Percentiles rank a stretch among this genome's conserved stretches.
Conservation (phyloP, 345 rosid genomes). For the Nasturtium officinale region DNA sequence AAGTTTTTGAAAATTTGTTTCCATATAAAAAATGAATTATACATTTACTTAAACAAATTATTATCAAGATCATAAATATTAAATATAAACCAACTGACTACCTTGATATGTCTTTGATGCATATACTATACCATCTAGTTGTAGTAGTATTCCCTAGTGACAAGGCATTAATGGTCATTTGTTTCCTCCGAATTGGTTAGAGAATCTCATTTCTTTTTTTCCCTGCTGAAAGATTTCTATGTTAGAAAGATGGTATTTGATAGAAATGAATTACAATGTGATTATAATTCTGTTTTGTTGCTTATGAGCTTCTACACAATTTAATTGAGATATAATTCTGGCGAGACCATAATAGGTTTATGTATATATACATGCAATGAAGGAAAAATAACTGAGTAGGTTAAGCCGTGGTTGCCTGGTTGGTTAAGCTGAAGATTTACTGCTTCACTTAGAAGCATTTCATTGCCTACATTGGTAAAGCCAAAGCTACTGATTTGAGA, state of each 20-base stretch:
- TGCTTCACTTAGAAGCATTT: too few relatives aligned
- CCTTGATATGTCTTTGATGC: too few relatives aligned
- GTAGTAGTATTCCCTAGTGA: too few relatives aligned
- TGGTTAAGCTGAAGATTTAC: constrained; percentile 91
- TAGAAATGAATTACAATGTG: constrained; percentile 33
- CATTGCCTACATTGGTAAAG: too few relatives aligned
- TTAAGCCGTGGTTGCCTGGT: constrained; percentile 59
- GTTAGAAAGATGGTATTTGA: constrained; percentile 25
- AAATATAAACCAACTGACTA: too few relatives aligned
- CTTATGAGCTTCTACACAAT: constrained; percentile 64
- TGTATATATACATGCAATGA: constrained; percentile 22
- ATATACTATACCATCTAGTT: too few relatives aligned
- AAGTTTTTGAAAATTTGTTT: too few relatives aligned
- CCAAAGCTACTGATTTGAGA: too few relatives aligned
- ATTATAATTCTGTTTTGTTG: constrained; percentile 39
- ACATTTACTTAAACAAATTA: too few relatives aligned
- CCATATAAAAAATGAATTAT: too few relatives aligned
- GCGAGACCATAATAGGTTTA: neutral
- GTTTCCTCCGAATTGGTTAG: neutral
- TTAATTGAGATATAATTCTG: constrained; percentile 14
- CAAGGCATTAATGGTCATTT: too few relatives aligned
- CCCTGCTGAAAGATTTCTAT: constrained; percentile 1
- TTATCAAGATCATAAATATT: too few relatives aligned
- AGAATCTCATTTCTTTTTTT: neutral
- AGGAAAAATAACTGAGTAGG: constrained; percentile 56